Conservation (phyloP, 2,329 filamentous ascomycete genomes). For the Colletotrichum graminicola region DNA sequence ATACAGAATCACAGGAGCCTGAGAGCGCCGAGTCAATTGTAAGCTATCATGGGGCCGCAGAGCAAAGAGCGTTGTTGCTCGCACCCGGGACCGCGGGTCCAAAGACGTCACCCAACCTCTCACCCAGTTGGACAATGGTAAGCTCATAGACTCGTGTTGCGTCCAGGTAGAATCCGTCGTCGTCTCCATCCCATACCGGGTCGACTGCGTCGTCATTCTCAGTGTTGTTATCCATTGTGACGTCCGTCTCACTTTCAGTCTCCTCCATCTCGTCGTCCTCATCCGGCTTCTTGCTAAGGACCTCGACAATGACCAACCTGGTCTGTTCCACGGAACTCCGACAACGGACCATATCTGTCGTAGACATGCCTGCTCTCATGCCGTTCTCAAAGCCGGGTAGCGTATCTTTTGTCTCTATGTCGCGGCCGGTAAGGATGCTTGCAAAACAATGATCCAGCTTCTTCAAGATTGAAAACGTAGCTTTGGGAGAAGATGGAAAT, state of each 20-base stretch:
- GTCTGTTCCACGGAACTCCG: conserved; percentile 84
- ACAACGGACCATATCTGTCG: conserved; percentile 88
- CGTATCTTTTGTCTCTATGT: conserved; percentile 72
- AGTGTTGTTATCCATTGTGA: conserved; percentile 48
- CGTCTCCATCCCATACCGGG: conserved; percentile 55
- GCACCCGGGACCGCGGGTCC: conserved; percentile 19
- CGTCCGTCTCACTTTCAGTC: conserved; percentile 48
- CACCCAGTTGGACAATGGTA: conserved; percentile 81
- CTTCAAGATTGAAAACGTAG: conserved; percentile 77
- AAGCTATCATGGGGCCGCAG: conserved; percentile 2
- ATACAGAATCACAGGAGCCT: neutral
- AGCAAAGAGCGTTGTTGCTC: neutral
- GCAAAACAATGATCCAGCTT: conserved; percentile 90
- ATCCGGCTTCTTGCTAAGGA: conserved; percentile 64
- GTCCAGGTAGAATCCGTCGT: conserved; percentile 70
- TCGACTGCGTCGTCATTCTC: conserved; percentile 52
- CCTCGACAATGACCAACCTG: conserved; percentile 76
- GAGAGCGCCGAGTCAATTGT: neutral
- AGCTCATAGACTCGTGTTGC: conserved; percentile 83
- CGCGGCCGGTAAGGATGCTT: conserved; percentile 76
- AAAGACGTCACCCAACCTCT: conserved; percentile 66
- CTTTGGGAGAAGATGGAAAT: conserved; percentile 76
- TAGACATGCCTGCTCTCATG: conserved; percentile 74
- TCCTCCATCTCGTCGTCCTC: conserved; percentile 51
- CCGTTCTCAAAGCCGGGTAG: conserved; percentile 79